Evolutionary conservation across 495 filamentous ascomycete species (phyloP).

Genomic region (Xylaria acuta): DNA sequence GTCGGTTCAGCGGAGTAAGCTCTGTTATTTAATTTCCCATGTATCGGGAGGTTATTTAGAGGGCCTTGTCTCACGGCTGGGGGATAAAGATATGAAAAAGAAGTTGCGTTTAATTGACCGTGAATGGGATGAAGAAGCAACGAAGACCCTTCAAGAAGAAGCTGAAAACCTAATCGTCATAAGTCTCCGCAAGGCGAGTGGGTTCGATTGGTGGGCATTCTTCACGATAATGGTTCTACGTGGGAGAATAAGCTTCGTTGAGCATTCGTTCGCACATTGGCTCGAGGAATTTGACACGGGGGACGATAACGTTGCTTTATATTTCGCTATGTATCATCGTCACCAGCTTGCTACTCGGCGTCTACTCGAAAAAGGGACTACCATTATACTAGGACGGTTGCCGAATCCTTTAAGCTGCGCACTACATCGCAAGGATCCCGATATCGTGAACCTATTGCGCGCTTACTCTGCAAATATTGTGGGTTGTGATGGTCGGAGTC

Average conservation of each 20-base stretch:
- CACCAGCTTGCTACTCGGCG: no score
- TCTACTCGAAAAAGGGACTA: neutral
- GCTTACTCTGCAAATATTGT: neutral
- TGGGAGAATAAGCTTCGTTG: neutral
- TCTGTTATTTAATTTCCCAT: neutral
- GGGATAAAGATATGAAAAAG: neutral
- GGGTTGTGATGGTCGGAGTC: neutral
- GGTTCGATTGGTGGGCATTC: neutral
- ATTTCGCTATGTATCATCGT: neutral
- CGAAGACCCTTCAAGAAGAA: no score
- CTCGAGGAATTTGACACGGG: neutral
- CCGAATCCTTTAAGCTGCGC: neutral
- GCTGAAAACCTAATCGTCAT: neutral
- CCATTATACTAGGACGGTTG: neutral
- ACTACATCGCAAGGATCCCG: neutral
- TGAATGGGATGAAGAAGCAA: no score
- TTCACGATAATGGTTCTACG: neutral
- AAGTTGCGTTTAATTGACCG: neutral
- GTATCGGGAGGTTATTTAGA: neutral
- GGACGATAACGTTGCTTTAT: neutral
- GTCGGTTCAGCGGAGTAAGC: neutral
- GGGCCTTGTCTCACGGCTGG: neutral
- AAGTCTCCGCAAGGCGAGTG: neutral
- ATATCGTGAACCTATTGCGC: neutral
- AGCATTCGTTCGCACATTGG: neutral